Conservation (phyloP, 192 early-diverging fungal genomes). For the Backusella tarrabulga region DNA sequence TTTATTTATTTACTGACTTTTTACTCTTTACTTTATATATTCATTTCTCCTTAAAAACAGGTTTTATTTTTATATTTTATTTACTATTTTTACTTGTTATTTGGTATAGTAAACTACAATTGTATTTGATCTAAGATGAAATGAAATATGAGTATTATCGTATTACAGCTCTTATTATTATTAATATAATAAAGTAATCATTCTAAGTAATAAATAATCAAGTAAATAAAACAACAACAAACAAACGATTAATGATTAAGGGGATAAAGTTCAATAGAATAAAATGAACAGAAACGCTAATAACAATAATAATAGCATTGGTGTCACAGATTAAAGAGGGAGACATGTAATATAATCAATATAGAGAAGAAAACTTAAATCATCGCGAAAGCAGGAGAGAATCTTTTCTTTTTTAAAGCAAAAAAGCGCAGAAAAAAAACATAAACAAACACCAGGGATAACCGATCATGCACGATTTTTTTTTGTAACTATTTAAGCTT, state of each 20-base stretch:
- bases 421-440: conserved; percentile 1
- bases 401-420: neutral
- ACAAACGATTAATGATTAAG: neutral
- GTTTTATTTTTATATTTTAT: neutral
- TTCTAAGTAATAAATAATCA: neutral
- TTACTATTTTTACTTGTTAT: neutral
- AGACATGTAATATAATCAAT: conserved; percentile 9
- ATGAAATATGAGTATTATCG: neutral
- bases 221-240: neutral
- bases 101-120: neutral
- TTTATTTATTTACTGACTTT: neutral
- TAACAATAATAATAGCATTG: neutral
- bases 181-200: neutral
- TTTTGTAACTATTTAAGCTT: neutral
- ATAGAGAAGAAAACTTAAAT: neutral
- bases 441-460: conserved; percentile 3
- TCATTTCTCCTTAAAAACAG: neutral
- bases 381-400: conserved; percentile 1
- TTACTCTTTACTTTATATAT: neutral
- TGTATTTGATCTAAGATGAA: neutral
- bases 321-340: conserved; percentile 4
- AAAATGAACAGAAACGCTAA: neutral
- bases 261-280: neutral
- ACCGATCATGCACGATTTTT: neutral
- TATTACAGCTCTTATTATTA: neutral